Conservation (phyloP, 2,329 filamentous ascomycete genomes). For the Dactylella cylindrospora region DNA sequence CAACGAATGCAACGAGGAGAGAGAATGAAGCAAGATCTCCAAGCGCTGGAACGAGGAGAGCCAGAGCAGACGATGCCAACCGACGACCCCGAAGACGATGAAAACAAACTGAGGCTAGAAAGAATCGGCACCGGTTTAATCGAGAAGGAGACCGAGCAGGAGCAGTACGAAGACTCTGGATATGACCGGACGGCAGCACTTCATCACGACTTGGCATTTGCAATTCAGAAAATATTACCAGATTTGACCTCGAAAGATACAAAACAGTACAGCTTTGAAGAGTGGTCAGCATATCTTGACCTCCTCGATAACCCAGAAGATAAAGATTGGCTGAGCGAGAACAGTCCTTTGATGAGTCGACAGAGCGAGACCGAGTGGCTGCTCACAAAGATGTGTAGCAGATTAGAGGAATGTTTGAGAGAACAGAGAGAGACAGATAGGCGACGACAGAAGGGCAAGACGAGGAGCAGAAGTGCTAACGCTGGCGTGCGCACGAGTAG, state of each 20-base stretch:
- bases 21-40: constrained; percentile 55
- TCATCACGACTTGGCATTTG: constrained; percentile 30
- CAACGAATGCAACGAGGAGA: constrained; percentile 52
- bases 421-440: constrained; percentile 31
- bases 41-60: constrained; percentile 54
- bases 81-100: constrained; percentile 30
- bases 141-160: constrained; percentile 50
- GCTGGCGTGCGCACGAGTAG: neutral
- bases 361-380: constrained; percentile 68
- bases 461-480: constrained; percentile 4
- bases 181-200: constrained; percentile 1
- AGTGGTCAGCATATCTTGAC: constrained; percentile 82
- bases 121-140: constrained; percentile 21
- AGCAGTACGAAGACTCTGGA: constrained; percentile 41
- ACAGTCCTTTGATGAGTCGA: constrained; percentile 66
- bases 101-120: constrained; percentile 16
- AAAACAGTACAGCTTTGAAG: constrained; percentile 73
- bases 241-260: constrained; percentile 54
- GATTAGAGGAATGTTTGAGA: constrained; percentile 58
- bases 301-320: constrained; percentile 62
- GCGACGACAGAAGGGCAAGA: constrained; percentile 23
- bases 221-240: constrained; percentile 30
- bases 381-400: constrained; percentile 66
- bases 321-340: constrained; percentile 70
- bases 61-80: constrained; percentile 50